Evolutionary conservation across 768 basidiomycete species (phyloP).

Genomic region (Russula abietina): DNA sequence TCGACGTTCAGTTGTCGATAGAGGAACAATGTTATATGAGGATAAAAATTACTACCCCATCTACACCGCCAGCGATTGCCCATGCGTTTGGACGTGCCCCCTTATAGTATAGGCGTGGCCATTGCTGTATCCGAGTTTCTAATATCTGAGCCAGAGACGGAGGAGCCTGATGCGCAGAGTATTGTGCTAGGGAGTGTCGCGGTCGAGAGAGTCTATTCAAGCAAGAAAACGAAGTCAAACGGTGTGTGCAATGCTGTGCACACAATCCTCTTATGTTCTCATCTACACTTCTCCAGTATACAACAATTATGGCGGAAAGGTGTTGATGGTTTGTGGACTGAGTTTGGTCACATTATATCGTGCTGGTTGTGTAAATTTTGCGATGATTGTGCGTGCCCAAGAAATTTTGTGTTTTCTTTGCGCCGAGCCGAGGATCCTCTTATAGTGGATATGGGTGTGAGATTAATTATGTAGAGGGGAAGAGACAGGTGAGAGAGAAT

Average conservation of each 20-base stretch:
- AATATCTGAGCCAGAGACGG: background rate
- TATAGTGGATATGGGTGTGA: too few relatives aligned
- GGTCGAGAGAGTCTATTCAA: background rate
- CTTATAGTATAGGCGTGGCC: background rate
- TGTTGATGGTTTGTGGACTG: too few relatives aligned
- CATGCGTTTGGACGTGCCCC: background rate
- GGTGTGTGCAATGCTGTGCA: conserved; percentile 45
- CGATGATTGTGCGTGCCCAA: too few relatives aligned
- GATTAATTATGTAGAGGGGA: background rate
- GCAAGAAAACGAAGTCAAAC: conserved; percentile 66
- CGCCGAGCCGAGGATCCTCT: too few relatives aligned
- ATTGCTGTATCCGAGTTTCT: too few relatives aligned
- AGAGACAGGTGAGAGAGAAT: background rate
- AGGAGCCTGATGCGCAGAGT: too few relatives aligned
- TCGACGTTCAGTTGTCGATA: background rate
- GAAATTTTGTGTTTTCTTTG: too few relatives aligned
- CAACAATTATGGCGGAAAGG: too few relatives aligned
- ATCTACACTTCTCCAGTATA: conserved; percentile 42
- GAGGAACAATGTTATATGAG: background rate
- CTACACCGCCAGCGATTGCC: background rate
- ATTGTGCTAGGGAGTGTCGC: too few relatives aligned
- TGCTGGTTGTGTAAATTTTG: too few relatives aligned
- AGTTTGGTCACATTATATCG: too few relatives aligned
- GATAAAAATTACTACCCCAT: background rate
- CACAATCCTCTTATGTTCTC: background rate